phyloP scores from a whole-genome alignment of 495 filamentous ascomycete genomes.

The Podospora pseudoanserina region DNA sequence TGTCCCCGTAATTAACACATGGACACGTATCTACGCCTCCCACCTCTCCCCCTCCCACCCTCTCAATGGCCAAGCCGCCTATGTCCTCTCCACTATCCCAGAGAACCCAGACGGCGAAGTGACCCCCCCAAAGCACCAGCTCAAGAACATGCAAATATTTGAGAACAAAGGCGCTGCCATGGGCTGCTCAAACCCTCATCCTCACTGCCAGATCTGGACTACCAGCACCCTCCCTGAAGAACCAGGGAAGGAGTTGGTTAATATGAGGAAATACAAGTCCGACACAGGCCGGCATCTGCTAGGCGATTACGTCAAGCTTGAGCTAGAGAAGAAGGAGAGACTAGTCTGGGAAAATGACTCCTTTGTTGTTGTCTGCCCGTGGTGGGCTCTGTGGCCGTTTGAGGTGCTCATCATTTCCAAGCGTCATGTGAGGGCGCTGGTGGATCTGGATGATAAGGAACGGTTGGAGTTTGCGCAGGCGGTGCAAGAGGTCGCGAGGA shows the following conservation, averaged over 20 bases:
- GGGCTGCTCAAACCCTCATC: constrained; percentile 98
- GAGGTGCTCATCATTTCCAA: constrained; percentile 89
- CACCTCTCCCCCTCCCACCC: constrained; percentile 73
- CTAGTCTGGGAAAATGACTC: constrained; percentile 79
- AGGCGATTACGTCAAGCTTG: constrained; percentile 80
- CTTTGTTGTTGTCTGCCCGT: constrained; percentile 85
- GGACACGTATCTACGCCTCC: constrained; percentile 81
- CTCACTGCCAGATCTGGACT: constrained; percentile 95
- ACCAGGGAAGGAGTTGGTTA: constrained; percentile 68
- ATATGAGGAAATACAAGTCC: constrained; percentile 69
- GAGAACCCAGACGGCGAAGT: constrained; percentile 37
- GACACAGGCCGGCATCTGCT: constrained; percentile 75
- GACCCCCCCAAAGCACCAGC: constrained; percentile 66
- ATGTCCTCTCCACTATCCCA: constrained; percentile 37
- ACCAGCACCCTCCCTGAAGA: constrained; percentile 88
- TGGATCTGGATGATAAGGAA: constrained; percentile 71
- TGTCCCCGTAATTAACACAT: constrained; percentile 72
- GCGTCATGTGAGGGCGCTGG: constrained; percentile 71
- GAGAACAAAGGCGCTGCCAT: constrained; percentile 98
- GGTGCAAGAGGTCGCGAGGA: constrained; percentile 77
- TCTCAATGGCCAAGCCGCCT: constrained; percentile 45
- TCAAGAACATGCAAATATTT: constrained; percentile 98
- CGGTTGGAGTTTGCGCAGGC: constrained; percentile 70
- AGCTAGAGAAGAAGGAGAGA: constrained; percentile 75
- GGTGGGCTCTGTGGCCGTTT: constrained; percentile 98